Conservation (phyloP, 2,329 filamentous ascomycete genomes). For the Keithomyces neogunnii region DNA sequence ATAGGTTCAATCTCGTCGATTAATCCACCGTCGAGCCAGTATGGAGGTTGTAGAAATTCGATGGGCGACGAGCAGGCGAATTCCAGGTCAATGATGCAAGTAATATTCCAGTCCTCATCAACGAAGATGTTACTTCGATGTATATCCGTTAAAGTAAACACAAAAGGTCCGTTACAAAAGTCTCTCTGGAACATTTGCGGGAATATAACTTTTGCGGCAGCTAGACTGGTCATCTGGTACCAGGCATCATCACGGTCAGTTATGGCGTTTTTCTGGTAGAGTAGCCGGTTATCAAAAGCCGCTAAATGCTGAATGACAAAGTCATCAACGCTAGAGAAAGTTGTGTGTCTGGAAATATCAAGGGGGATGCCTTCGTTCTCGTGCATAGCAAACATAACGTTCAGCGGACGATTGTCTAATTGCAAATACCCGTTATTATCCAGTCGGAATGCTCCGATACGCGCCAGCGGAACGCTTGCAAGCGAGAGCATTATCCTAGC, state of each 20-base stretch:
- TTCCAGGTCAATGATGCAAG: constrained; percentile 23
- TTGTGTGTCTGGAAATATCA: constrained; percentile 6
- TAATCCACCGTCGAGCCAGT: constrained; percentile 22
- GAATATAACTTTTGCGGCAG: constrained; percentile 8
- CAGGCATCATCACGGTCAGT: constrained; percentile 6
- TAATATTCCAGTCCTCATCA: constrained; percentile 24
- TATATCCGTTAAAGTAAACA: constrained; percentile 20
- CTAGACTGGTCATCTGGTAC: constrained; percentile 11
- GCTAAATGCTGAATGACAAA: constrained; percentile 10
- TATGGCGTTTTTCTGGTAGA: constrained; percentile 13
- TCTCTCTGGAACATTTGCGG: constrained; percentile 14
- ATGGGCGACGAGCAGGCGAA: constrained; percentile 21
- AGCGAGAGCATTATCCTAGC: constrained; percentile 21
- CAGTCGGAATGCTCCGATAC: constrained; percentile 19
- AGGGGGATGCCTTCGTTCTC: constrained; percentile 12
- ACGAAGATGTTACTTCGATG: constrained; percentile 25
- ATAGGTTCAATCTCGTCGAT: constrained; percentile 3
- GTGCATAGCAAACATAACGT: constrained; percentile 6
- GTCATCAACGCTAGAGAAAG: constrained; percentile 10
- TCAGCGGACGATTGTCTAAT: constrained; percentile 15
- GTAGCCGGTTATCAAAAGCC: constrained; percentile 11
- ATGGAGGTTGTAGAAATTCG: constrained; percentile 14
- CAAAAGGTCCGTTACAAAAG: constrained; percentile 16
- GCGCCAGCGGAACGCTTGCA: constrained; percentile 17
- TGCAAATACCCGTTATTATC: constrained; percentile 20